These are phyloP conservation scores for Dictyostelium firmibasis DNA, from an alignment of 78 protist species.

Conservation along the genomic window DNA sequence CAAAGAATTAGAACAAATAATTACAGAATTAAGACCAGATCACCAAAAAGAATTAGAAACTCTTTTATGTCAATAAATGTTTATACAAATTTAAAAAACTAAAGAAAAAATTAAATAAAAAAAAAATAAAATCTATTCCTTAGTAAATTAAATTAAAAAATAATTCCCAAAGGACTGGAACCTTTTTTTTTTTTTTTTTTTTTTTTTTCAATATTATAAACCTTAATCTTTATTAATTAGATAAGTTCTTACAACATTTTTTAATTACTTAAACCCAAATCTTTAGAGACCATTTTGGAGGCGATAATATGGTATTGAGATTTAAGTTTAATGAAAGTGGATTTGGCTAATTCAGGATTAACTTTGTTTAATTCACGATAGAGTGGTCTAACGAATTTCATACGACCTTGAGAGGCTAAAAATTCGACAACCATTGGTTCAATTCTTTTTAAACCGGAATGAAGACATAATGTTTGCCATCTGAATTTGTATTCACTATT, in stretches of 20 bases:
- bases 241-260: too few species aligned
- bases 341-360: slow-evolving; percentile 43
- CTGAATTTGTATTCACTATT: slow-evolving; percentile 77
- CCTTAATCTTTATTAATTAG: neutral
- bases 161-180: too few species aligned
- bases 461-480: slow-evolving; percentile 60
- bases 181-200: too few species aligned
- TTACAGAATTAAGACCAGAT: neutral
- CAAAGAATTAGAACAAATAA: neutral
- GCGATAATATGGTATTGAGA: slow-evolving; percentile 80
- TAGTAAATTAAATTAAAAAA: too few species aligned
- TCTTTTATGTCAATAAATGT: neutral
- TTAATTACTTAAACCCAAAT: slow-evolving; percentile 41
- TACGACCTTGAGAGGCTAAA: slow-evolving; percentile 83
- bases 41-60: neutral
- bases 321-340: slow-evolving; percentile 58
- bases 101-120: neutral
- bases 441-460: slow-evolving; percentile 7
- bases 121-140: neutral
- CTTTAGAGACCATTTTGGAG: slow-evolving; percentile 88
- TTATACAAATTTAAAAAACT: too few species aligned
- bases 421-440: slow-evolving; percentile 59
- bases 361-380: slow-evolving; percentile 74
- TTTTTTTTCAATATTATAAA: too few species aligned
- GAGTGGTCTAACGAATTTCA: slow-evolving; percentile 89